Base-by-base conservation (phyloP, 495 filamentous ascomycete species). In the Xylaria venustula region DNA sequence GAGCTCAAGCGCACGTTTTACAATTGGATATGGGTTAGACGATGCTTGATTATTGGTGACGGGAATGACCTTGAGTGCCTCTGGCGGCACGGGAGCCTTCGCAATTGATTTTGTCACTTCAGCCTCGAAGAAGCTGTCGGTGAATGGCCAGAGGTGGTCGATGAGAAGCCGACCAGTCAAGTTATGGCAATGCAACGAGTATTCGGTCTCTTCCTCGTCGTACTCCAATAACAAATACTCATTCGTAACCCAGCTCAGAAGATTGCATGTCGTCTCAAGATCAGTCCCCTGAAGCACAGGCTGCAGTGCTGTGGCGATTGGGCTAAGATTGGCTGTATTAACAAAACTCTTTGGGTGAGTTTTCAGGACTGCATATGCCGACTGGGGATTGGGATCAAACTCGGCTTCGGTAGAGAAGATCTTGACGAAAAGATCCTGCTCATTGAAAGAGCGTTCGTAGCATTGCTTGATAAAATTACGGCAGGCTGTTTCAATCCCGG, bases 181-280 rank as follows among this genome's bases (percentile, higher is more conserved):
- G 74, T 69, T 87, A 77, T 76, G 88, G 78, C 58, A 90, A 80
- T 67, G 89, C 66, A 87, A 87, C n/a, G 88, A 87, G 28, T 91
- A 86, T 19, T 85, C 82, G 7, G 87, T 92, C 64, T 87, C 83
- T 14, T 85, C 78, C 46, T 89, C 83, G 47, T 96, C 92, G 44
- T 89, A 88, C 45, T 89, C 86, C 22, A 88, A 77, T 65, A 93
- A 81, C 17, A 81, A 64, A 63, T 96, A 96, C 42, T 88, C 86
- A n/a, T 90, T 90, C 64, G 93, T 91, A 11, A 97, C 76, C 70
- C 93, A 81, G 8, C 87, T 88, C 56, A 91, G 88, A 1, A 97
- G 76, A 65, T 91, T 89, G 73, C 91, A 96, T 3, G 93, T 68
- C 2, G 76, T 76, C 42, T 74, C 68, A 42, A 84, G 64, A 53